These are phyloP conservation scores for Candida gorgasii DNA, from an alignment of 805 yeast species.

Conservation along the genomic window DNA sequence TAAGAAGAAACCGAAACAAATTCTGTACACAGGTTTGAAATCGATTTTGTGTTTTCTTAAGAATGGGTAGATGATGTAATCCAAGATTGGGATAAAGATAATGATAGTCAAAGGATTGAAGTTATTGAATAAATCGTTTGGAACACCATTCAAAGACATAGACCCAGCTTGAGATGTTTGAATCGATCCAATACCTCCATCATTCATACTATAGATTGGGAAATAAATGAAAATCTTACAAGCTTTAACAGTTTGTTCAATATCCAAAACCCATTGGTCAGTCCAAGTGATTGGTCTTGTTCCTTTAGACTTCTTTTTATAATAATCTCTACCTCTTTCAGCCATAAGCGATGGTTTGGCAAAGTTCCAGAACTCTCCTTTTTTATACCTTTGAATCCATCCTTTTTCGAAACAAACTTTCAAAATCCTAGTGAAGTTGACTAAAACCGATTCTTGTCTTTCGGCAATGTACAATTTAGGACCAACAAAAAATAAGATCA, in stretches of 20 bases:
- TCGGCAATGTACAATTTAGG: constrained; percentile 30
- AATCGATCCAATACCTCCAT: constrained; percentile 49
- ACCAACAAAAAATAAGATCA: constrained; percentile 27
- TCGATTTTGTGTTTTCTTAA: constrained; percentile 42
- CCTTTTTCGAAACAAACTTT: constrained; percentile 43
- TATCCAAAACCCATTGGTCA: constrained; percentile 50
- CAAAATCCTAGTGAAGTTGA: constrained; percentile 42
- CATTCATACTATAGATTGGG: constrained; percentile 40
- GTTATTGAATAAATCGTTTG: constrained; percentile 55
- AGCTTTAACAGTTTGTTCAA: constrained; percentile 43
- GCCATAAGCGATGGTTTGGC: constrained; percentile 48
- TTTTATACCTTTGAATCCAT: constrained; percentile 41
- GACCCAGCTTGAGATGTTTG: constrained; percentile 57
- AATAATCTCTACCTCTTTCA: constrained; percentile 41
- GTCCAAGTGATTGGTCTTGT: constrained; percentile 36
- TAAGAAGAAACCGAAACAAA: constrained; percentile 47
- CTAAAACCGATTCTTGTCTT: constrained; percentile 50
- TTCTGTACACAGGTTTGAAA: constrained; percentile 46
- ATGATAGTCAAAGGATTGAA: constrained; percentile 58
- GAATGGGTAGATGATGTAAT: constrained; percentile 46
- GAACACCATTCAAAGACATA: constrained; percentile 53
- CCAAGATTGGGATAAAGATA: constrained; percentile 52
- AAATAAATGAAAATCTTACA: constrained; percentile 48
- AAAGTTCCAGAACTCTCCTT: constrained; percentile 48
- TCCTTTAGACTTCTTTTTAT: constrained; percentile 31